Conservation (phyloP, 345 rosid species). For the Euclidium syriacum region DNA sequence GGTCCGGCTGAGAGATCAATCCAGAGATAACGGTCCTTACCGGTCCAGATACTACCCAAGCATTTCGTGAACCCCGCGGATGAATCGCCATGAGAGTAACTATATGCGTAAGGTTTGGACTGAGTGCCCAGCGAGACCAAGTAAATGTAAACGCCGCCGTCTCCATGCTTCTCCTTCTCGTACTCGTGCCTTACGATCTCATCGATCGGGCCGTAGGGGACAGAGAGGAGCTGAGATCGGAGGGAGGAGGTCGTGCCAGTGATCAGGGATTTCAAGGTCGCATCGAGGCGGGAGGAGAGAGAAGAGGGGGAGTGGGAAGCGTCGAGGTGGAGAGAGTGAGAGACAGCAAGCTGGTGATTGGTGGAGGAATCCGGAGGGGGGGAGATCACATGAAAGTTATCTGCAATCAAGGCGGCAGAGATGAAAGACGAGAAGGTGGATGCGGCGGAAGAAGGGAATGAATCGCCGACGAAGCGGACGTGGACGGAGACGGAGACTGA, state of each 20-base stretch:
- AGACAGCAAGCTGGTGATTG: constrained; percentile 34
- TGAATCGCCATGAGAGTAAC: constrained; percentile 63
- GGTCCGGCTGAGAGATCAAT: constrained; percentile 92
- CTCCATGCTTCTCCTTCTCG: constrained; percentile 57
- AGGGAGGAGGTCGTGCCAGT: constrained; percentile 46
- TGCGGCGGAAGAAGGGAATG: constrained; percentile 51
- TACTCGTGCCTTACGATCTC: constrained; percentile 52
- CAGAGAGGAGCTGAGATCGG: constrained; percentile 54
- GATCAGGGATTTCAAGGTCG: constrained; percentile 38
- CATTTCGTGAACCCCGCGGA: constrained; percentile 87
- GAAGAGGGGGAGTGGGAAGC: constrained; percentile 40
- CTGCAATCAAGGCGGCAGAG: constrained; percentile 32
- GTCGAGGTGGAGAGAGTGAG: constrained; percentile 51
- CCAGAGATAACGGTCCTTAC: constrained; percentile 84
- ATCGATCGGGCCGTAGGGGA: constrained; percentile 51
- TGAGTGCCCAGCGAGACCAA: constrained; percentile 57
- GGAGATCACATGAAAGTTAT: constrained; percentile 41
- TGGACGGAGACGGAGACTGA: constrained; percentile 51
- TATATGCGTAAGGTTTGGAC: constrained; percentile 62
- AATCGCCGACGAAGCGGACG: constrained; percentile 55
- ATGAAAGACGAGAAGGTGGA: constrained; percentile 44
- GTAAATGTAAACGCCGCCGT: constrained; percentile 65
- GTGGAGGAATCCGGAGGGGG: constrained; percentile 31
- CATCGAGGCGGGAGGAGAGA: constrained; percentile 45
- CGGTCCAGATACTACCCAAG: constrained; percentile 83